Percentiles rank a stretch among this genome's conserved stretches.
These are phyloP conservation scores for Microsporum ferrugineum DNA, from an alignment of 2,329 filamentous ascomycete species.

Conservation along the genomic window DNA sequence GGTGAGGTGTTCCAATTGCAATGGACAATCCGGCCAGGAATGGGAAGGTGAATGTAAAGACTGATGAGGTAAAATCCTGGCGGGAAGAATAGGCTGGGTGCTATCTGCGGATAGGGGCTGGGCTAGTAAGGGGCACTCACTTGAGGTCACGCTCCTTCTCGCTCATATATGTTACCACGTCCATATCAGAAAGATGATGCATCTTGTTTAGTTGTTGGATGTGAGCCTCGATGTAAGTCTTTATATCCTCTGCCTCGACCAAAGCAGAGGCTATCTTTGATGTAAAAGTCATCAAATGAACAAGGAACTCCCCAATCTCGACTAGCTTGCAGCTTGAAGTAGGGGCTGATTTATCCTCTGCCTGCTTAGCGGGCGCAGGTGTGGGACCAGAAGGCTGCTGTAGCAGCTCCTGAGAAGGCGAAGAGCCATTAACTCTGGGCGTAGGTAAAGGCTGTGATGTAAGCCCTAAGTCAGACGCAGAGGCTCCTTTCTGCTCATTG, in stretches of 20 bases:
- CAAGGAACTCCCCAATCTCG: not conserved
- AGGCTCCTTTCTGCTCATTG: not conserved
- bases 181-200: conserved; percentile 2
- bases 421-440: not conserved
- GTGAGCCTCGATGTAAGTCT: not conserved
- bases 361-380: not conserved
- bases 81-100: not conserved
- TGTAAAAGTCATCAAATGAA: not conserved
- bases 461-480: not conserved
- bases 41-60: not conserved
- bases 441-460: not conserved
- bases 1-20: not conserved
- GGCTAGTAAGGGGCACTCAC: not conserved
- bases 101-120: not conserved
- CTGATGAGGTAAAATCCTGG: not conserved
- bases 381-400: conserved; percentile 1
- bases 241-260: conserved; percentile 1
- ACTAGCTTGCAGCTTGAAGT: not conserved
- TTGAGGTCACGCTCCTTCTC: not conserved
- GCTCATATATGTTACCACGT: not conserved
- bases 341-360: not conserved
- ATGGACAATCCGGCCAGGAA: not conserved
- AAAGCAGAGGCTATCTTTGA: conserved; percentile 1
- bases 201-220: not conserved
- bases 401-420: not conserved